phyloP scores from a whole-genome alignment of 2,329 filamentous ascomycete genomes.

The Colletotrichum musae region DNA sequence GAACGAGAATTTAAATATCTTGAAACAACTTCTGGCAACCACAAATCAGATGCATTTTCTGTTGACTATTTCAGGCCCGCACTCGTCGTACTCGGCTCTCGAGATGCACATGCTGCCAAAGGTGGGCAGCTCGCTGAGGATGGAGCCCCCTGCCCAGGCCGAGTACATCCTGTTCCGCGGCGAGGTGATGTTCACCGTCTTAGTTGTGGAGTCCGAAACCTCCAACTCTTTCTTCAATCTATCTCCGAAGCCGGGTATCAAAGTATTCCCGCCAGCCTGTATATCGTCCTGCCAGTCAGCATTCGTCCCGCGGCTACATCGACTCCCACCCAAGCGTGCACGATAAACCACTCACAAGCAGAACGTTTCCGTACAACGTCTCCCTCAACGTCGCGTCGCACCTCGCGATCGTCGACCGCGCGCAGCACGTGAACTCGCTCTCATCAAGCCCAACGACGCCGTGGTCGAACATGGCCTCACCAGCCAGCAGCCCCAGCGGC shows the following conservation, averaged over 20 bases:
- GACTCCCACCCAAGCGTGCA: no score
- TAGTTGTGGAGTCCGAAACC: no score
- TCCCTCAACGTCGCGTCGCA: background rate
- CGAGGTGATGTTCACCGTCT: background rate
- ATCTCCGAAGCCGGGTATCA: background rate
- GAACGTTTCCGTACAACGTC: background rate
- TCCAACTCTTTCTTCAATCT: background rate
- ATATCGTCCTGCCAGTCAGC: background rate
- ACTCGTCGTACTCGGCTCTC: conserved; percentile 22
- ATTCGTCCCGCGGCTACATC: background rate
- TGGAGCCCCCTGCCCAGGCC: conserved; percentile 16
- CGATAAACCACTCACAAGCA: conserved; percentile 10
- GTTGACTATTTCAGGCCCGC: conserved; percentile 6
- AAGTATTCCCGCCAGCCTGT: conserved; percentile 15
- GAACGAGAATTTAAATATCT: no score
- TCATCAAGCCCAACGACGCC: conserved; percentile 3
- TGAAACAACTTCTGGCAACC: no score
- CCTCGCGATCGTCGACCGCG: background rate
- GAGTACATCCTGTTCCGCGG: conserved; percentile 10
- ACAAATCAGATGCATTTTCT: conserved; percentile 11
- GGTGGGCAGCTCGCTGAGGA: conserved; percentile 18
- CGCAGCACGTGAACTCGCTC: conserved; percentile 4
- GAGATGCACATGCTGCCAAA: conserved; percentile 10
- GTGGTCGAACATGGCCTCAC: conserved; percentile 12
- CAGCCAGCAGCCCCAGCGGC: conserved; percentile 18